Base-by-base conservation (phyloP, 1,284 basidiomycete genomes). In the Sanghuangporus weigelae region DNA sequence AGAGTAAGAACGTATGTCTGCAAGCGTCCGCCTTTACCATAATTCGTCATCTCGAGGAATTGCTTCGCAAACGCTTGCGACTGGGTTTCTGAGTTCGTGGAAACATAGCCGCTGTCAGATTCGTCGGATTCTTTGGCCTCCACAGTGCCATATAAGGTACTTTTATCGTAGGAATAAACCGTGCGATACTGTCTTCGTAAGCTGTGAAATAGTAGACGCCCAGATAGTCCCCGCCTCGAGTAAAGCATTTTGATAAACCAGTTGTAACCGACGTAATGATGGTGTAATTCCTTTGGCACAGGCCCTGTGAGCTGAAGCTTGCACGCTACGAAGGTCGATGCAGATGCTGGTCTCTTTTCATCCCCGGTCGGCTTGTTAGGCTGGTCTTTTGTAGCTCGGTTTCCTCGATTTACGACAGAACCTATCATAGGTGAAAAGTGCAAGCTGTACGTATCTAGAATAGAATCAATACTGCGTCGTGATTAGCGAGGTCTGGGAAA, bases 1-100 rank as follows among this genome's bases (percentile, higher is more conserved):
- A 80, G 73, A 53, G 78, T 79, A 61, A 81, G 73, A 12, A 80
- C 76, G 69, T 79, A 81, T 16, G 79, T 81, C 68, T 78, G 79
- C 16, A 80, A 71, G 35, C 78, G 70, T 4, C 76, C 77, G 7
- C 78, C 76, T 31, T 74, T 71, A 26, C 79, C 80, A 67, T 76
- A 77, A 60, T 76, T 73, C 0, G 73, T 71, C 75, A 82, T 76
- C 38, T 76, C 71, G 38, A 82, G 69, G 69, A 82, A 81, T 60
- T 77, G 74, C 11, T 72, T 68, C 2, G 79, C 76, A 63, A 79
- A 71, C 11, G 70, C 70, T 19, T 71, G 62, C 1, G 67, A 66
- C n/a, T 55, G 40, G 19, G 11, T 14, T 48, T 26, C 46, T 40
- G 62, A 12, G 7, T 19, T 11, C 35, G 50, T 23, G 8, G 49